Conservation (phyloP, 2,329 filamentous ascomycete species). For the Gaeumannomyces tritici region DNA sequence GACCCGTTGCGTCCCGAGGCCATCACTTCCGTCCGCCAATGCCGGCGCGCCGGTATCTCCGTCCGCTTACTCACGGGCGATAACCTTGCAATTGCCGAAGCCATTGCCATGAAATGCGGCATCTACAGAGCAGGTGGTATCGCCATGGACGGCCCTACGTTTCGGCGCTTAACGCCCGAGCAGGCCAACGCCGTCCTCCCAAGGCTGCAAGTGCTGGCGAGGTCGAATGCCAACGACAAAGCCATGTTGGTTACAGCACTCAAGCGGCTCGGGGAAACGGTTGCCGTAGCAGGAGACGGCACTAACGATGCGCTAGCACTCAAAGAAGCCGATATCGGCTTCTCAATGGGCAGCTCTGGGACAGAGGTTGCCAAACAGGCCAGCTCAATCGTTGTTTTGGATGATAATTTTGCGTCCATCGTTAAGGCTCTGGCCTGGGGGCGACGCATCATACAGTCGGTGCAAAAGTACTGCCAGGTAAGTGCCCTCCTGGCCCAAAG, state of each 20-base stretch:
- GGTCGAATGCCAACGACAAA: conserved; percentile 43
- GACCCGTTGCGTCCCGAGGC: conserved; percentile 60
- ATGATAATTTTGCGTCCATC: conserved; percentile 50
- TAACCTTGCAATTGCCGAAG: conserved; percentile 46
- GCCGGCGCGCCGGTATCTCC: conserved; percentile 44
- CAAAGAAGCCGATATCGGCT: conserved; percentile 51
- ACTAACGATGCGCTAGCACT: conserved; percentile 53
- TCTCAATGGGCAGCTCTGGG: conserved; percentile 52
- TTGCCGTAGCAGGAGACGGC: conserved; percentile 51
- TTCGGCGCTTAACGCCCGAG: conserved; percentile 34
- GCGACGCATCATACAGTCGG: conserved; percentile 51
- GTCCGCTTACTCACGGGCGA: conserved; percentile 57
- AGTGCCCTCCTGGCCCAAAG: too few species aligned
- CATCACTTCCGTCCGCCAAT: conserved; percentile 41
- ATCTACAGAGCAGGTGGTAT: conserved; percentile 36
- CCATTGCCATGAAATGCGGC: conserved; percentile 45
- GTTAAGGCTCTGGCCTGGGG: conserved; percentile 55
- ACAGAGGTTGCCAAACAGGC: conserved; percentile 51
- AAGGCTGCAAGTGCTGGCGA: conserved; percentile 38
- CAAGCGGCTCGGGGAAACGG: conserved; percentile 21
- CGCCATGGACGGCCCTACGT: conserved; percentile 50
- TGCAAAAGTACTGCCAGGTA: conserved; percentile 37
- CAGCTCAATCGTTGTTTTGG: conserved; percentile 50
- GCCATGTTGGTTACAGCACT: conserved; percentile 36
- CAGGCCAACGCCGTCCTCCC: conserved; percentile 43